These are phyloP conservation scores for Cladorrhinum sp. DNA, from an alignment of 2,329 filamentous ascomycete genomes.

Conservation along the genomic window DNA sequence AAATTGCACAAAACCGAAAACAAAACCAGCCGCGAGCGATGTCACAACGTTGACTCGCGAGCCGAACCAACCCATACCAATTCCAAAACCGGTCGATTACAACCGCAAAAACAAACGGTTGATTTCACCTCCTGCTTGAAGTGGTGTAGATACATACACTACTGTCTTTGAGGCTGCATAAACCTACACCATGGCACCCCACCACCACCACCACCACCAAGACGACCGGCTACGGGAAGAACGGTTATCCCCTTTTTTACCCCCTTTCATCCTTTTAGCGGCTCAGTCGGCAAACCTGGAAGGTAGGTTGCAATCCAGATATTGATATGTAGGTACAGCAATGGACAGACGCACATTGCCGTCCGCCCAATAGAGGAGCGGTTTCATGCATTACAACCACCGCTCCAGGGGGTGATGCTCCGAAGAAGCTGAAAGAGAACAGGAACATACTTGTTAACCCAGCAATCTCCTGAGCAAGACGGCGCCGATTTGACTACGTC, in stretches of 20 bases:
- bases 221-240: background rate
- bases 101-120: background rate
- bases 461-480: background rate
- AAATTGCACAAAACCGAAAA: background rate
- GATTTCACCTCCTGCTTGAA: background rate
- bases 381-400: background rate
- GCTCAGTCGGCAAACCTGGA: background rate
- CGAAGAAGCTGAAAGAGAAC: background rate
- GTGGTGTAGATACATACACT: background rate
- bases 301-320: background rate
- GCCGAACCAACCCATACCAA: background rate
- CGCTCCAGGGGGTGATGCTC: background rate
- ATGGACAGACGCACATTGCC: background rate
- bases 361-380: background rate
- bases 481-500: background rate
- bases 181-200: background rate
- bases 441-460: background rate
- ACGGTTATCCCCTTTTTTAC: background rate
- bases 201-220: background rate
- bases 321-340: background rate
- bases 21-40: background rate
- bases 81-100: background rate
- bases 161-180: background rate
- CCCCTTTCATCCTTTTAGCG: background rate
- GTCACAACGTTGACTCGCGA: background rate